Base-by-base conservation (phyloP, 2,329 filamentous ascomycete species). In the Malbranchea zuffiana region DNA sequence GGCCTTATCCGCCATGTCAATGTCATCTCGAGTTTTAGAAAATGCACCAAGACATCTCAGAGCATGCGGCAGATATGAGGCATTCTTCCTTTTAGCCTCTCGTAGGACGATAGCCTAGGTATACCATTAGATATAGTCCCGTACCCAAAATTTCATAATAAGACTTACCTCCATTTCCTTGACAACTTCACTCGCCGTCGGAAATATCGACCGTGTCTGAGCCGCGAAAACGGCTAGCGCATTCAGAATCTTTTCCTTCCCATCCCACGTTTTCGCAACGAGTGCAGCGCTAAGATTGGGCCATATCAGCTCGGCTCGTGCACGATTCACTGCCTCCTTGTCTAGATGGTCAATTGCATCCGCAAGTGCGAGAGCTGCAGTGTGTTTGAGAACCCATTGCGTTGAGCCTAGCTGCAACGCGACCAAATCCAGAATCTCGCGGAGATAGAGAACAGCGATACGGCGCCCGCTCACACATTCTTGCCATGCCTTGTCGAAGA, bases 51-150 rank as follows among this genome's bases (percentile, higher is more conserved):
- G 65, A 21, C 75, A 77, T 37, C 66, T 65, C 44, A 94, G 72
- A 1, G 83, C 82, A 56, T 83, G 71, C 13, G 80, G 79, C 10
- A 82, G 75, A 59, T 96, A 98, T 5, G 68, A 67, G n/a, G 78
- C 74, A 51, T 95, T 95, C 53, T 87, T 88, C 20, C 90, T 75
- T 65, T 90, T 95, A 6, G 86, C 86, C 68, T 98, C 90, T 40
- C 88, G 74, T 11, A 88, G 57, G 4, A 74, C 74, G 46, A 94
- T 80, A 4, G 44, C 51, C 70, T 87, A 43, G 24, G 36, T 36
- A 34, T 23, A 21, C 16, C 32, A 25, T 47, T 43, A 52, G 44
- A 43, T 44, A 44, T 46, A 40, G 35, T 19, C n/a, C 33, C 18
- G 34, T 37, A 40, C 43, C 35, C 28, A 35, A 39, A 30, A 12